Conservation (phyloP, 345 rosid genomes). For the Heritiera littoralis region DNA sequence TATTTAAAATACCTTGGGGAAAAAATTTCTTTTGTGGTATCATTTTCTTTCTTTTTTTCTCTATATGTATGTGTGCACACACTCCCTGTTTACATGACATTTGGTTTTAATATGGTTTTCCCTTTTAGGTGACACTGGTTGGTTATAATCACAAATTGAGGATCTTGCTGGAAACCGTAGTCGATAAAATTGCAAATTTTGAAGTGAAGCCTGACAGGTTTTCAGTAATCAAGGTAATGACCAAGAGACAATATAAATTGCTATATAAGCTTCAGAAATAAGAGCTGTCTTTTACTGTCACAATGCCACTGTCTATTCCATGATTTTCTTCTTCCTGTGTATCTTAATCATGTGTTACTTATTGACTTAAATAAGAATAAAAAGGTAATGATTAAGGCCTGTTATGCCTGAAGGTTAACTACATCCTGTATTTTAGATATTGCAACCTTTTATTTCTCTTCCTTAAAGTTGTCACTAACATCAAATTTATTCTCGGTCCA, state of each 20-base stretch:
- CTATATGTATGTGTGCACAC: not conserved
- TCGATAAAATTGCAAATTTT: conserved; percentile 68
- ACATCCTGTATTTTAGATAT: not conserved
- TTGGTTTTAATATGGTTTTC: conserved; percentile 17
- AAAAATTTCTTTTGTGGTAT: not conserved
- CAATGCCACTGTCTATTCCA: not conserved
- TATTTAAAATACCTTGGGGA: not conserved
- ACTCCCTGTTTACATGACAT: not conserved
- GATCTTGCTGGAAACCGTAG: conserved; percentile 69
- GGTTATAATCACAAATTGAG: conserved; percentile 93
- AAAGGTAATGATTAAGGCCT: not conserved
- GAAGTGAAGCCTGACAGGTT: conserved; percentile 81
- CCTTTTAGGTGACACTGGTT: conserved; percentile 60
- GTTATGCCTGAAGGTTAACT: not conserved
- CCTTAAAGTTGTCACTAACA: not conserved
- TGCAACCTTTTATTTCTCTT: not conserved
- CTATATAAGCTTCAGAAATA: not conserved
- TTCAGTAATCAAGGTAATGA: conserved; percentile 77
- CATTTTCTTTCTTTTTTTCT: not conserved
- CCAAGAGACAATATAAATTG: not conserved
- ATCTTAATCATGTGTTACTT: conserved; percentile 1
- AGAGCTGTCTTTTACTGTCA: not conserved
- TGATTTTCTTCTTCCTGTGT: not conserved
- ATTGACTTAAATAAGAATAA: not conserved
- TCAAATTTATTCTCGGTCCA: not conserved